A percentile compares a stretch with the other conserved stretches of the same genome.
phyloP scores from a whole-genome alignment of 2,329 filamentous ascomycete genomes.

The Aspergillaceae sp. region DNA sequence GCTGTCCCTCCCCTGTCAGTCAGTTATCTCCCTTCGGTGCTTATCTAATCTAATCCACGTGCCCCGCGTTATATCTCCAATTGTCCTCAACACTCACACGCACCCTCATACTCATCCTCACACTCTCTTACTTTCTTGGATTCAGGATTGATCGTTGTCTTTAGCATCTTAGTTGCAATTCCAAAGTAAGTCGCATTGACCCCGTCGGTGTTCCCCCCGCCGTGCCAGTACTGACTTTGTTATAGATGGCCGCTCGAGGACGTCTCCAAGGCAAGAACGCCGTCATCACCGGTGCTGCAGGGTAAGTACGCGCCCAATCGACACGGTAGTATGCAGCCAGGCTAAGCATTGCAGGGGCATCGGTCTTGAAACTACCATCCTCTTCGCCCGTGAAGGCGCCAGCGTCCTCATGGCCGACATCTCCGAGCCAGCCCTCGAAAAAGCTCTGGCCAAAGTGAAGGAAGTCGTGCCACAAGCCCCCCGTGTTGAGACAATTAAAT shows the following conservation, averaged over 20 bases:
- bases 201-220: neutral
- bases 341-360: conserved; percentile 54
- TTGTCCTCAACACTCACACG: neutral
- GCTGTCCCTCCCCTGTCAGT: neutral
- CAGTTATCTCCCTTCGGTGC: neutral
- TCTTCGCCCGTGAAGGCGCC: conserved; percentile 83
- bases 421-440: conserved; percentile 66
- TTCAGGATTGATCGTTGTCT: neutral
- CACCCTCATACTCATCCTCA: neutral
- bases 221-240: neutral
- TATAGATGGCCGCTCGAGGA: conserved; percentile 9
- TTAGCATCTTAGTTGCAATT: too few species aligned
- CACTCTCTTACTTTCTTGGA: neutral
- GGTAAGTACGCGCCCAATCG: conserved; percentile 48
- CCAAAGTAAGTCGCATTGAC: too few species aligned
- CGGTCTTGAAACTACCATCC: conserved; percentile 81
- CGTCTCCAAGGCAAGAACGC: conserved; percentile 59
- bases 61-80: neutral
- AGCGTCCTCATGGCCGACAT: conserved; percentile 80
- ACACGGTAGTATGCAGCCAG: neutral
- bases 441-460: conserved; percentile 65
- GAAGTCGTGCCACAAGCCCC: conserved; percentile 52
- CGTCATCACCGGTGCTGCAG: conserved; percentile 75
- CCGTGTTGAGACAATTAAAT: conserved; percentile 14
- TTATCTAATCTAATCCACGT: neutral